Conservation (phyloP, 345 rosid species). For the Syzygium grande region DNA sequence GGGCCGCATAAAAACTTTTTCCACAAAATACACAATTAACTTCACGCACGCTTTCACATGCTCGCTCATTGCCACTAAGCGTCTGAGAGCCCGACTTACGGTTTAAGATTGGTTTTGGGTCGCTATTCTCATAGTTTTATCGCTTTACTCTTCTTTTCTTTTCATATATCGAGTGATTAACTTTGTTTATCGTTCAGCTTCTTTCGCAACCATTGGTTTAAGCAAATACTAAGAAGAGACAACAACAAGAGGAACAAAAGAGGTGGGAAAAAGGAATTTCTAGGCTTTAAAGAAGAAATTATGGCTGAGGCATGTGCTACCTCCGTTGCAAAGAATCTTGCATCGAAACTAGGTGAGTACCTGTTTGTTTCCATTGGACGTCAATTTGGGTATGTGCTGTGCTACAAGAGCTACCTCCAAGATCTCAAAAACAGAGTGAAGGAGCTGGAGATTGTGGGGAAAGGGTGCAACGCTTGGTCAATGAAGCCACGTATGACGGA, state of each 20-base stretch:
- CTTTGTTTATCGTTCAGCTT: no score
- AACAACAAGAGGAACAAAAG: background rate
- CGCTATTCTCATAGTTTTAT: no score
- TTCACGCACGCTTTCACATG: background rate
- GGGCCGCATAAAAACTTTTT: background rate
- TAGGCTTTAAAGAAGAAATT: no score
- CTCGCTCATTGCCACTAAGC: background rate
- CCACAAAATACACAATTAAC: background rate
- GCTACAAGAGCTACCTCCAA: rapidly evolving
- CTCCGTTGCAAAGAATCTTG: rapidly evolving
- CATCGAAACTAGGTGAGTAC: background rate
- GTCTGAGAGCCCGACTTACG: background rate
- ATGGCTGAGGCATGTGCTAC: no score
- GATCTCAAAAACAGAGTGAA: background rate
- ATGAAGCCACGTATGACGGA: rapidly evolving
- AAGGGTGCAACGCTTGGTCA: rapidly evolving
- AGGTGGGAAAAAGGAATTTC: no score
- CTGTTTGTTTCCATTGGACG: background rate
- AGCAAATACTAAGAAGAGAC: no score
- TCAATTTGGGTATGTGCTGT: rapidly evolving
- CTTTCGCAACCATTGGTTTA: no score
- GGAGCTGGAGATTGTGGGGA: background rate
- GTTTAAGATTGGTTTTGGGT: background rate
- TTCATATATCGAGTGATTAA: no score
- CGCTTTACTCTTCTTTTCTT: no score